Base-by-base conservation (phyloP, 1,284 basidiomycete genomes). In the Kalmanozyma brasiliensis region DNA sequence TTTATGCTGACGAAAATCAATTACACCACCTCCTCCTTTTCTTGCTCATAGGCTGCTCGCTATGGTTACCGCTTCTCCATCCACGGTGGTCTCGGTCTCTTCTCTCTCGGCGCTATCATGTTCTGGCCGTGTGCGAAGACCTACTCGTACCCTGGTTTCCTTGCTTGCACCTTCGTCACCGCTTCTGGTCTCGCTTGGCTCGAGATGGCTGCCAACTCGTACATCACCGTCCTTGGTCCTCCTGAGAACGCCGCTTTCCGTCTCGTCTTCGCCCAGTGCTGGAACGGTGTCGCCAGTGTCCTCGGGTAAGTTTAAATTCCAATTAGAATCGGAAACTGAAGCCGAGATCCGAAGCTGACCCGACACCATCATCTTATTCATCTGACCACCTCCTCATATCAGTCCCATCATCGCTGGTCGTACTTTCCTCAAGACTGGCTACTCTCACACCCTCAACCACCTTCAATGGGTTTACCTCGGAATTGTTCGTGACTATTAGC, bases 381-480 rank as follows among this genome's bases (percentile, higher is more conserved):
- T n/a, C n/a, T n/a, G n/a, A n/a, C n/a, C n/a, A n/a, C n/a, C n/a
- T n/a, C n/a, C n/a, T n/a, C n/a, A n/a, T n/a, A n/a, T n/a, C n/a
- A n/a, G n/a, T 0, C 91, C 91, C 23, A 86, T 92, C 71, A 92
- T 92, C 74, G 90, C 90, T 20, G 88, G 88, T 16, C 83, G 85
- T 38, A 90, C 88, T 85, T 92, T 92, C 84, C 91, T 91, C 85
- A 84, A 83, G 7, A 89, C 87, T 2, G 85, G 83, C 49, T 88
- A 90, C 78, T 86, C 86, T 5, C 86, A 84, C 40, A 85, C 85
- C 30, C 86, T 91, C 32, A 87, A 86, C 68, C 90, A 87, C 40
- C 88, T 92, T 14, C 90, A 92, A 84, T 92, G 88, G 88, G 90
- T 91, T 35, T 92, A 92, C 82, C 87, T 92, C 34, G 90, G 89